Base-by-base conservation (phyloP, 331 rosid genomes). In the Arachis monticola region DNA sequence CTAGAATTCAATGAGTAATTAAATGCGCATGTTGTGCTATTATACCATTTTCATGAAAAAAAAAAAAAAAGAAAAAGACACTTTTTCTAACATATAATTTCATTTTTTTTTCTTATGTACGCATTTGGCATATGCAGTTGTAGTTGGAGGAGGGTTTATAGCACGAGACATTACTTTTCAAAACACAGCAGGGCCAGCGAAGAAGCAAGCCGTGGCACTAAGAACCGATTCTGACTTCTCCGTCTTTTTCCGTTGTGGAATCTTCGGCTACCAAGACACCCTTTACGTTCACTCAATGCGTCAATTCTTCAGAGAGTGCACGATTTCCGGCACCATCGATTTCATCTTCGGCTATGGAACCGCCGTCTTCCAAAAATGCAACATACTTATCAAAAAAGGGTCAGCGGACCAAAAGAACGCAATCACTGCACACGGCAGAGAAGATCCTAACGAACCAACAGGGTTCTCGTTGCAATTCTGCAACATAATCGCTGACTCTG, bases 101-200 rank as follows among this genome's bases (percentile, higher is more conserved):
- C 40, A 35, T 17, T 17, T 35, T 35, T 35, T 35, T 35, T 4
- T 35, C 0, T 35, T 35, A 4, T 35, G 4, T 35, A 2, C 4
- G 40, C 40, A 35, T 35, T 35, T 35, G 40, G 40, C 40, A 35
- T 1, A 4, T 35, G 40, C 85, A 89, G 93, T 87, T 57, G 89
- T 89, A 47, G 83, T 87, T 0, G 92, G 96, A 4, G 97, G 89
- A 76, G 97, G 90, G 7, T 93, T 93, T 22, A 90, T 89, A 95
- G 95, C 88, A 5, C 76, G 87, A 42, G 92, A 88, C 55, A 81
- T 92, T 50, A 84, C 91, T 12, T 87, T 90, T 35, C 90, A 90
- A 86, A 93, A 93, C 90, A 87, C 82, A 1, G 92, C 90, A 10
- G 91, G 92, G 0, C 93, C 95, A 1, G 74, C 74, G 1, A 87